Base-by-base conservation (phyloP, 2,329 filamentous ascomycete species). In the Penicillium hordei region DNA sequence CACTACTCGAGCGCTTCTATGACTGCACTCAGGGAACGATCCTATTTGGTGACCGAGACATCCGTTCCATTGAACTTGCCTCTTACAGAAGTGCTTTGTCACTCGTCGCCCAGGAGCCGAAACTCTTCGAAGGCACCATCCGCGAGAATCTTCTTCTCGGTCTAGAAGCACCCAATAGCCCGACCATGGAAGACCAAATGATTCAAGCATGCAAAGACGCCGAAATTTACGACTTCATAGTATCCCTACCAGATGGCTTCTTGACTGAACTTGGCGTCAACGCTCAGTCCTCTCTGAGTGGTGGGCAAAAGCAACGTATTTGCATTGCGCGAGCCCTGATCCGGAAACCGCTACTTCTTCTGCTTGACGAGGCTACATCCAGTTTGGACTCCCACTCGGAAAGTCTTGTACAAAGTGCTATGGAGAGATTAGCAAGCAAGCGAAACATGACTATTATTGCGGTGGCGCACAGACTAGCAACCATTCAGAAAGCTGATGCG, bases 321-420 rank as follows among this genome's bases (percentile, higher is more conserved):
- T 79, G 80, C 0, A 82, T 86, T 39, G 83, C 83, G 1, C 74
- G 82, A 9, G 83, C 83, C 0, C 69, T 86, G 8, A 75, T 85
- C 6, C 76, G 82, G 1, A 76, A 80, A 23, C 83, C 83, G 0
- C 68, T 72, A 6, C 67, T 87, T 4, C 69, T 87, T 3, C 71
- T 87, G 0, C 74, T 87, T 0, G 85, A 87, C 52, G 84, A 87
- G 68, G 83, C 85, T 3, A 86, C 84, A 0, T 80, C 76, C 1
- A 81, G 78, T 51, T 77, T 91, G 0, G 88, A 90, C 62, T 86
- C 85, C 0, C 82, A 87, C 65, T 86, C 82, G 0, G 88, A 90
- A 69, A 83, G 83, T 60, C 75, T 87, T 1, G 85, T 90, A 10
- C 87, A 93, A 72, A 79, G 78, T 0, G 88, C 89, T 0, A 85